A percentile compares a stretch with the other conserved stretches of the same genome.
phyloP scores from a whole-genome alignment of 2,329 filamentous ascomycete genomes.

The Sporothrix humicola region DNA sequence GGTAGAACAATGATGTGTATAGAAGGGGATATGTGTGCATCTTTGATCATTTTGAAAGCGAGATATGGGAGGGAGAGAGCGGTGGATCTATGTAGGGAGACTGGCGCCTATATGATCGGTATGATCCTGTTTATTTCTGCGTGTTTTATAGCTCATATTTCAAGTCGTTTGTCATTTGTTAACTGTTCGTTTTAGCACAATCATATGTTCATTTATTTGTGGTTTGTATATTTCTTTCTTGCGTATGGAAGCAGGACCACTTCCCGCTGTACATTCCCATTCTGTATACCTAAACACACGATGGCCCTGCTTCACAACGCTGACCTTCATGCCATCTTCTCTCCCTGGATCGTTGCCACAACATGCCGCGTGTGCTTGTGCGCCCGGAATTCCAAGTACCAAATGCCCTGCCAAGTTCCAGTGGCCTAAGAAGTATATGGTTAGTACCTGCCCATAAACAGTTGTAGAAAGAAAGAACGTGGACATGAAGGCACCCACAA shows the following conservation, averaged over 20 bases:
- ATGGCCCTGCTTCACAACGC: neutral
- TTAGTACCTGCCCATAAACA: neutral
- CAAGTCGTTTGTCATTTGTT: too few relatives aligned
- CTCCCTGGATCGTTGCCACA: conserved; percentile 92
- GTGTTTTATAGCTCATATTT: too few relatives aligned
- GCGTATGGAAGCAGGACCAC: neutral
- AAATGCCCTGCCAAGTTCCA: conserved; percentile 85
- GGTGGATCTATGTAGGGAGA: neutral
- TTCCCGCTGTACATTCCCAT: too few relatives aligned
- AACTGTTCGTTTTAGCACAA: too few relatives aligned
- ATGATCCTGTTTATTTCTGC: neutral
- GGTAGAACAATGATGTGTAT: neutral
- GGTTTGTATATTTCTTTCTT: neutral
- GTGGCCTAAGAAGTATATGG: conserved; percentile 52
- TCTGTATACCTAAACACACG: too few relatives aligned
- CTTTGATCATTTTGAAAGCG: too few relatives aligned
- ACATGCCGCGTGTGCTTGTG: conserved; percentile 78
- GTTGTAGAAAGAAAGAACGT: too few relatives aligned
- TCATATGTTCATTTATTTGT: neutral
- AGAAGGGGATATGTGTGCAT: neutral
- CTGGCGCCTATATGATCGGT: neutral
- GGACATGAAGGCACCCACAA: conserved; percentile 56
- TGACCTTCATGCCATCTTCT: conserved; percentile 54
- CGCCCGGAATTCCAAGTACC: conserved; percentile 88
- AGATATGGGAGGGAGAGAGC: neutral